These are phyloP conservation scores for Gossypioides kirkii DNA, from an alignment of 345 rosid species.

Conservation along the genomic window DNA sequence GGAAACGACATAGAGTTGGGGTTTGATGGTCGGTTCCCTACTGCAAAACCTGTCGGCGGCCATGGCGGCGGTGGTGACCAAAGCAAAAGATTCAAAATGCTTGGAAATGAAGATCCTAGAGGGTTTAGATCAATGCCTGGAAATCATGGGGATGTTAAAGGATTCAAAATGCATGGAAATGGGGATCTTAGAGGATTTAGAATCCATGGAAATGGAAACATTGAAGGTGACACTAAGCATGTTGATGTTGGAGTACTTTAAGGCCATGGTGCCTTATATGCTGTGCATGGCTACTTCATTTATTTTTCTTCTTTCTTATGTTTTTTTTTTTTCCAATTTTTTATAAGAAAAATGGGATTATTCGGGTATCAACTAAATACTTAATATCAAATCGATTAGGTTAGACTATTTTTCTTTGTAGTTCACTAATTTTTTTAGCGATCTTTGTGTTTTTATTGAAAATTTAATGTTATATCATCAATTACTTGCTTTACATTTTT, in stretches of 20 bases:
- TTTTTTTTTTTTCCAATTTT: background rate
- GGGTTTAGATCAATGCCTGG: slow-evolving; percentile 6
- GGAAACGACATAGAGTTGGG: slow-evolving; percentile 44
- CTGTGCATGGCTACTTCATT: background rate
- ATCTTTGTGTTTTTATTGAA: background rate
- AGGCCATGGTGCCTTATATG: slow-evolving; percentile 8
- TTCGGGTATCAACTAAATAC: background rate
- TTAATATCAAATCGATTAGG: too few species aligned
- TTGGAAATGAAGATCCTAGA: slow-evolving; percentile 1
- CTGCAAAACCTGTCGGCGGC: slow-evolving; percentile 12
- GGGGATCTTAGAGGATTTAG: slow-evolving; percentile 19
- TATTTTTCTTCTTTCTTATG: background rate
- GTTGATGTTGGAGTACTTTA: slow-evolving; percentile 14
- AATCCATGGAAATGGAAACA: slow-evolving; percentile 16
- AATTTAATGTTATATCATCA: background rate
- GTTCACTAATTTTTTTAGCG: too few species aligned
- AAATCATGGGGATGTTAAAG: background rate
- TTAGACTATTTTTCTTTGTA: too few species aligned
- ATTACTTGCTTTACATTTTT: too few species aligned
- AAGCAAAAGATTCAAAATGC: slow-evolving; percentile 14
- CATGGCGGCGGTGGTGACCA: background rate
- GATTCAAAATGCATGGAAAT: background rate
- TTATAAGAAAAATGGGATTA: too few species aligned
- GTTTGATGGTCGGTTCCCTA: slow-evolving; percentile 32
- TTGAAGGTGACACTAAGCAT: slow-evolving; percentile 10